Percentiles rank a stretch among this genome's conserved stretches.
Conservation (phyloP, 306 rosid genomes). For the Rubus idaeus region DNA sequence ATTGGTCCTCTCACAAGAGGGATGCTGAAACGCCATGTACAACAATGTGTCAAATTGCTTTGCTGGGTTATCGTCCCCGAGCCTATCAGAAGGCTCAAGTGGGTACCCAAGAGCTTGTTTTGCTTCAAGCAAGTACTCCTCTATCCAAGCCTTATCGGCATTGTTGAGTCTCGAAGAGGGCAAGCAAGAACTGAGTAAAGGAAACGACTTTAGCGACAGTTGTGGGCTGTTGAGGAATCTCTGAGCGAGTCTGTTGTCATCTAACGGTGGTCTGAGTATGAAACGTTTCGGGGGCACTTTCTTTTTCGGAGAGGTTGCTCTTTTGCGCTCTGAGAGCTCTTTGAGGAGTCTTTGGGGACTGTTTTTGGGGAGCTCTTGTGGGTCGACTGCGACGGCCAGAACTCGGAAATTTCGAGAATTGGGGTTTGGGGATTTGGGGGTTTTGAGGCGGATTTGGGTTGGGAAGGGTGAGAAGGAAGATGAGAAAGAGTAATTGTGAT, state of each 20-base stretch:
- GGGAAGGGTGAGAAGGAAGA: constrained; percentile 60
- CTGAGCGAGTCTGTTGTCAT: constrained; percentile 71
- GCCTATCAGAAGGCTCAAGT: constrained; percentile 66
- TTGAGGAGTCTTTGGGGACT: constrained; percentile 87
- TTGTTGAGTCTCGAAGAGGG: constrained; percentile 81
- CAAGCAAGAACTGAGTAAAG: constrained; percentile 78
- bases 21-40: constrained; percentile 97
- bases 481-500: constrained; percentile 42
- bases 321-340: constrained; percentile 85
- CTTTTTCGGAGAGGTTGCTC: constrained; percentile 64
- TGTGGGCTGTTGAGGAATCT: constrained; percentile 92
- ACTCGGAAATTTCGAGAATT: constrained; percentile 30
- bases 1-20: constrained; percentile 74
- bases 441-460: constrained; percentile 33
- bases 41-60: constrained; percentile 78
- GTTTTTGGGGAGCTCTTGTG: constrained; percentile 64
- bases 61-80: constrained; percentile 82
- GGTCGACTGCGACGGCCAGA: constrained; percentile 64
- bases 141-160: constrained; percentile 84
- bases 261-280: constrained; percentile 78
- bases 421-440: constrained; percentile 28
- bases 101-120: constrained; percentile 95
- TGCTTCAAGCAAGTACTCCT: constrained; percentile 86
- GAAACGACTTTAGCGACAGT: constrained; percentile 74
- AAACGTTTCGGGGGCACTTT: constrained; percentile 65